A percentile compares a stretch with the other conserved stretches of the same genome.
Evolutionary conservation across 352 stramenopile species (phyloP).

Genomic region (Phytophthora colocasiae): DNA sequence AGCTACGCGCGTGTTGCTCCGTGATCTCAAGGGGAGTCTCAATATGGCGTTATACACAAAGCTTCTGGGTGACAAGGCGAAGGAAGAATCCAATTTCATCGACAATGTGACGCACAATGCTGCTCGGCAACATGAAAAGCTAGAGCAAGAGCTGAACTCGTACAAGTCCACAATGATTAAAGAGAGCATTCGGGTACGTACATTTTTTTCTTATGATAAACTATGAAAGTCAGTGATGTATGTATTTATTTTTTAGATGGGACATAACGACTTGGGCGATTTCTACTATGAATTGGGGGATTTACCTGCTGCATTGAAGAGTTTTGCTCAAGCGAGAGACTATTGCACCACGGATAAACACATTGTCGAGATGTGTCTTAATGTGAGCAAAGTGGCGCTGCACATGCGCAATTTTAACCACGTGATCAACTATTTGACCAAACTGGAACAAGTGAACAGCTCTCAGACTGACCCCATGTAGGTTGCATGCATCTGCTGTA

Average conservation of each 20-base stretch:
- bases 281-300: constrained; percentile 91
- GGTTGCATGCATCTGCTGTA: not conserved
- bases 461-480: constrained; percentile 80
- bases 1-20: constrained; percentile 57
- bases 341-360: constrained; percentile 93
- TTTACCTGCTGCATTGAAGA: constrained; percentile 78
- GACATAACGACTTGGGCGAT: constrained; percentile 86
- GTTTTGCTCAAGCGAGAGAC: constrained; percentile 87
- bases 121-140: constrained; percentile 74
- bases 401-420: constrained; percentile 90
- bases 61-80: constrained; percentile 55
- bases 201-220: not conserved
- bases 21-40: constrained; percentile 64
- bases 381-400: constrained; percentile 89
- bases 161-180: constrained; percentile 94
- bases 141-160: constrained; percentile 91
- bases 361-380: constrained; percentile 91
- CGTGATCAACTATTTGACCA: constrained; percentile 89
- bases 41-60: constrained; percentile 82
- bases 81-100: constrained; percentile 54
- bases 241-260: constrained; percentile 64
- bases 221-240: not conserved
- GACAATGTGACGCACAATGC: constrained; percentile 73
- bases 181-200: constrained; percentile 85
- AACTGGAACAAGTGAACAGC: constrained; percentile 81